phyloP scores from a whole-genome alignment of 2,329 filamentous ascomycete species.

The Calonectria hawksworthii region DNA sequence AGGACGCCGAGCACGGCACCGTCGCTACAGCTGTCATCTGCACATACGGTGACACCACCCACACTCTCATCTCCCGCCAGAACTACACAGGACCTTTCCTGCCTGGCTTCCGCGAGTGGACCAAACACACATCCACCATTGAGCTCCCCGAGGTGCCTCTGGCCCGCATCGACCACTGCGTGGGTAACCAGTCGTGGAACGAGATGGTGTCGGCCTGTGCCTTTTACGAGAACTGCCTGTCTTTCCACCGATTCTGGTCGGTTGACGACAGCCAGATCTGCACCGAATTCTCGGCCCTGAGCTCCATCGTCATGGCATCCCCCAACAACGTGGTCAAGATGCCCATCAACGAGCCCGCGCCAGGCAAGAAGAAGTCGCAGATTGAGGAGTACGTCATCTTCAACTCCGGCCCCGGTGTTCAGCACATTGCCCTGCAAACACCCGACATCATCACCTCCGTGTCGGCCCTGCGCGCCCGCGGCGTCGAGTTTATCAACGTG shows the following conservation, averaged over 20 bases:
- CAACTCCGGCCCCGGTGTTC: conserved; percentile 90
- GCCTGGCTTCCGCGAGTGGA: conserved; percentile 80
- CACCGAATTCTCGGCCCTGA: conserved; percentile 92
- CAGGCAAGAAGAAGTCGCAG: conserved; percentile 91
- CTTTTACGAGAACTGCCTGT: conserved; percentile 89
- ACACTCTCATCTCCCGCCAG: conserved; percentile 85
- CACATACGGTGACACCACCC: conserved; percentile 96
- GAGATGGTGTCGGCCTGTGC: conserved; percentile 79
- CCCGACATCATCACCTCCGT: conserved; percentile 84
- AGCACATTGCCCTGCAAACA: conserved; percentile 92
- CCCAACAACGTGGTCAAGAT: conserved; percentile 92
- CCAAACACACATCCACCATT: conserved; percentile 53
- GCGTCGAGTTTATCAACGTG: conserved; percentile 93
- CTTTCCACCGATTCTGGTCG: conserved; percentile 97
- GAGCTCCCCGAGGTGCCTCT: conserved; percentile 75
- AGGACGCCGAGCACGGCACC: conserved; percentile 73
- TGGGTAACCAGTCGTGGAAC: conserved; percentile 97
- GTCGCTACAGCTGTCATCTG: conserved; percentile 84
- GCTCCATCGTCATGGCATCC: conserved; percentile 90
- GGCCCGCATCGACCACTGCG: conserved; percentile 91
- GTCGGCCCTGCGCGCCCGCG: conserved; percentile 82
- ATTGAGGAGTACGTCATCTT: conserved; percentile 95
- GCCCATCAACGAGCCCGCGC: conserved; percentile 97
- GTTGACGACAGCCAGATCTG: conserved; percentile 94
- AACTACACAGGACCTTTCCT: conserved; percentile 84